Evolutionary conservation across 148 eudicot species (phyloP).

Genomic region (Vaccinium darrowii): DNA sequence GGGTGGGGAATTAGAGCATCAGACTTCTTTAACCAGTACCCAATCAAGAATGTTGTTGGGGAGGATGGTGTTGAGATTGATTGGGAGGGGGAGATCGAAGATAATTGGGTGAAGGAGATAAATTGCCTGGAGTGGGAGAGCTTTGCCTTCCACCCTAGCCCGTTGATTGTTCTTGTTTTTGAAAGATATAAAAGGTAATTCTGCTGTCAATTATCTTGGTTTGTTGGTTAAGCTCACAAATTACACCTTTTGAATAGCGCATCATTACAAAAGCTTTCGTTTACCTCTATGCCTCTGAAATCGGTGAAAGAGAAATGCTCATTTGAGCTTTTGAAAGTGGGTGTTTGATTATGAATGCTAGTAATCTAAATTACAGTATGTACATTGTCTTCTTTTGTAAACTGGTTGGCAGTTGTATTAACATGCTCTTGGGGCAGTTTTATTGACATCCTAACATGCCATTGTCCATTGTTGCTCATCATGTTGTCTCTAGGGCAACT

Average conservation of each 20-base stretch:
- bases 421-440: neutral
- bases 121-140: slow-evolving; percentile 97
- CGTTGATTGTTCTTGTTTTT: slow-evolving; percentile 82
- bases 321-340: neutral
- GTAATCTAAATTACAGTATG: neutral
- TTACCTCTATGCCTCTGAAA: neutral
- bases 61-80: slow-evolving; percentile 87
- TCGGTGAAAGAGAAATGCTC: neutral
- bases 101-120: slow-evolving; percentile 83
- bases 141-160: slow-evolving; percentile 96
- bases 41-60: slow-evolving; percentile 77
- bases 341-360: neutral
- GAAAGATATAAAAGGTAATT: slow-evolving; percentile 90
- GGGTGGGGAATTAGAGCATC: slow-evolving; percentile 91
- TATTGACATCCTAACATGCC: neutral
- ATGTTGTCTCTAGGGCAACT: slow-evolving; percentile 15
- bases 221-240: neutral
- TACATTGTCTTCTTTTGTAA: neutral
- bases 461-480: neutral
- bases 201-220: neutral
- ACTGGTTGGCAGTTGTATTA: neutral
- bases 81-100: slow-evolving; percentile 96
- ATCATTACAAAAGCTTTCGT: neutral
- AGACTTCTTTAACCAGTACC: slow-evolving; percentile 41
- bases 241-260: neutral